Evolutionary conservation across 1,139 yeast species (phyloP), one percentile per base, ranked within the genome.

Genomic region (Protomyces gravidus): DNA sequence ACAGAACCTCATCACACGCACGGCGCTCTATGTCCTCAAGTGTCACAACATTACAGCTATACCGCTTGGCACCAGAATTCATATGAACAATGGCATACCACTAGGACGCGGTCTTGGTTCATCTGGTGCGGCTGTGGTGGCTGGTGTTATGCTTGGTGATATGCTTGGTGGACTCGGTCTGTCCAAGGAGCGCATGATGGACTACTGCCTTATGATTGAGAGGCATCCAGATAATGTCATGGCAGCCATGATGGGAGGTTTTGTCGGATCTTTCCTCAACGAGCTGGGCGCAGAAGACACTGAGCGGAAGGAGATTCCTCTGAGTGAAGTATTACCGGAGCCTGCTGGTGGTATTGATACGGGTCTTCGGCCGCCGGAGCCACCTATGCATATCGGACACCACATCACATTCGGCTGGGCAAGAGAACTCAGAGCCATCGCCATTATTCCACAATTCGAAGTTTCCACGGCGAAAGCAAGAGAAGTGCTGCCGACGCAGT

Each of bases 241-340:
- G 23, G 98, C 98, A 36, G 96, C 98, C 49, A 89, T 92, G 96
- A 85, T 90, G 82, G 98, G 98, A 62, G 97, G 98, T 3, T 92
- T 92, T 72, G 95, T 90, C 42, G 98, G 98, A 39, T 88, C 96
- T 1, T 92, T 87, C 73, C 79, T 92, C 70, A 82, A 95, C 68
- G 95, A 88, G 65, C 76, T 92, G 64, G 76, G 82, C 33, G 82
- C 83, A 3, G 79, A 81, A 50, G 96, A 90, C 65, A 78, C 80
- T 63, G 83, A 78, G 60, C 80, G 86, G 59, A 85, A 86, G 65
- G 89, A 84, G 69, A 86, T 89, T 57, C 96, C 97, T 17, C 76
- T 92, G 57, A 84, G 87, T 55, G 86, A 84, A 67, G 89, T 92
- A 5, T 78, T 92, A 63, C 95, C 96, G 19, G 86, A 82, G 65